Evolutionary conservation across 1,139 yeast species (phyloP), one percentile per base, ranked within the genome.

Genomic region (Yamadazyma triangularis): DNA sequence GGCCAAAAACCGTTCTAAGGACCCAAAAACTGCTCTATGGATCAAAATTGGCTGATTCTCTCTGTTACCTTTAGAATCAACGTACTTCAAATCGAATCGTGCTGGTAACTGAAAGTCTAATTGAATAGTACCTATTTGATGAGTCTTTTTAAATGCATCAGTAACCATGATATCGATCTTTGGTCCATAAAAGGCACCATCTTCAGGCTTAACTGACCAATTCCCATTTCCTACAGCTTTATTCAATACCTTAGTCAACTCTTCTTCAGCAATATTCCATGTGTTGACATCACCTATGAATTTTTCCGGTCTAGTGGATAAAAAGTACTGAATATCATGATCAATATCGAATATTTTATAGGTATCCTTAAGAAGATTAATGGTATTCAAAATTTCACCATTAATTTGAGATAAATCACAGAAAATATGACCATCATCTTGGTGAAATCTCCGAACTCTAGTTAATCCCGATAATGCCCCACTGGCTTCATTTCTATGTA

Each of bases 131-230:
- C 97, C 98, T 26, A 94, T 87, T 56, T 91, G 99, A 54, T 88
- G 96, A 51, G 78, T 75, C 51, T 89, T 88, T 6, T 78, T 79
- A 30, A 76, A 76, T 26, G 88, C 88, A 58, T 93, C 99, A 12
- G 79, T 77, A 30, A 91, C 77, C 50, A 86, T 70, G 28, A 91
- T 77, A 54, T 91, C 98, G 43, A 91, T 87, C 58, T 83, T 83
- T 16, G 99, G 99, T 1, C 99, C 99, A 55, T 91, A 91, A 59
- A 91, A 91, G 0, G 98, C 99, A 35, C 99, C 99, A 57, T 91
- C 99, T 12, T 95, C 96, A 35, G 79, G 84, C 41, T 88, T 82
- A 9, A 86, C 48, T 30, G 72, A 65, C 95, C 96, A 89, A 16
- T 64, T 54, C 24, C 72, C 70, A 15, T 41, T 38, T 6, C 80